A percentile compares a stretch with the other conserved stretches of the same genome.
phyloP scores from a whole-genome alignment of 2,329 filamentous ascomycete genomes.

The Phialophora macrospora region DNA sequence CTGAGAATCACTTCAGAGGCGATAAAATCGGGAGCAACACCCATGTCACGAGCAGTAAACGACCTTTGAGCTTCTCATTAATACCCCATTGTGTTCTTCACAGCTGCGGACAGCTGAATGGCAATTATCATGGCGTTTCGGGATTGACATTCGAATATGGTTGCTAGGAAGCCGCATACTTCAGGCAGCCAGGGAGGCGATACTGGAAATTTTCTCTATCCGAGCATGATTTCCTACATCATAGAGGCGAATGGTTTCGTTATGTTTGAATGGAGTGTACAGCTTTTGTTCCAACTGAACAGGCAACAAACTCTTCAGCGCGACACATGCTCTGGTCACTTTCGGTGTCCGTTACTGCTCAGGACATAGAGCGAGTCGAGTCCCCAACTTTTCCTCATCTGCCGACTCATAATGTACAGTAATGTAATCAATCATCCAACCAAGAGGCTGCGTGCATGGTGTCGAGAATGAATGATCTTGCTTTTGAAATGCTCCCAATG shows the following conservation, averaged over 20 bases:
- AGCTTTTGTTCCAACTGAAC: neutral
- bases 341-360: neutral
- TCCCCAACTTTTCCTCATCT: neutral
- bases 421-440: neutral
- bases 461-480: neutral
- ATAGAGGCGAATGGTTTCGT: neutral
- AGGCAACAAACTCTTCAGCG: neutral
- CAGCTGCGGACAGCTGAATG: neutral
- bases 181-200: neutral
- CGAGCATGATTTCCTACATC: neutral
- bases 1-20: slow-evolving; percentile 16
- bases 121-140: slow-evolving; percentile 5
- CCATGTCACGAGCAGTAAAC: slow-evolving; percentile 15
- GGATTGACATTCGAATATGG: neutral
- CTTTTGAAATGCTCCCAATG: neutral
- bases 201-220: neutral
- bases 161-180: neutral
- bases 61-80: slow-evolving; percentile 28
- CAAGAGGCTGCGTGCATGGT: neutral
- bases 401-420: neutral
- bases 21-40: slow-evolving; percentile 5
- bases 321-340: neutral
- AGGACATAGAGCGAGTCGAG: neutral
- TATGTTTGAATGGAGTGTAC: neutral
- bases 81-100: slow-evolving; percentile 17